Percentiles rank a stretch among this genome's conserved stretches.
Conservation (phyloP, 352 stramenopile species). For the Plasmopara muralis region DNA sequence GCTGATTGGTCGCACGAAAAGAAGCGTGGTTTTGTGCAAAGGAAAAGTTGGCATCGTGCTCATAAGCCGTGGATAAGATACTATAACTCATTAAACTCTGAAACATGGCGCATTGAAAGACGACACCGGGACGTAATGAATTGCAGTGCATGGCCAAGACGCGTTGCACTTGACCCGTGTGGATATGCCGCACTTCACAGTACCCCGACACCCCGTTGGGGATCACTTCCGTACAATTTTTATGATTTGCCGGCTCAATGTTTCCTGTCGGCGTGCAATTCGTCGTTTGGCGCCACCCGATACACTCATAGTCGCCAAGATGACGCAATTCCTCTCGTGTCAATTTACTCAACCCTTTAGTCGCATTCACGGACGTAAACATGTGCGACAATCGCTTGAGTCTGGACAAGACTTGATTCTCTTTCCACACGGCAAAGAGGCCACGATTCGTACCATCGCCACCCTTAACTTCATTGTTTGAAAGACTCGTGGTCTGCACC, state of each 20-base stretch:
- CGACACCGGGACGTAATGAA: conserved; percentile 36
- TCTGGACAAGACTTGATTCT: conserved; percentile 35
- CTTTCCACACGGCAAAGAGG: conserved; percentile 34
- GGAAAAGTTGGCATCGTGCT: conserved; percentile 40
- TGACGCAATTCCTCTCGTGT: conserved; percentile 22
- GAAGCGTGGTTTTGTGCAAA: conserved; percentile 21
- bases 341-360: conserved; percentile 16
- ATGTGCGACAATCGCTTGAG: conserved; percentile 35
- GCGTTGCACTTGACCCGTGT: conserved; percentile 28
- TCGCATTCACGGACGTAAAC: conserved; percentile 27
- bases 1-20: conserved; percentile 21
- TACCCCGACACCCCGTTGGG: conserved; percentile 42
- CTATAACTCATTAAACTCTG: conserved; percentile 49
- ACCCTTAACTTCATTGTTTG: conserved; percentile 37
- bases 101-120: conserved; percentile 54
- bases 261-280: conserved; percentile 40
- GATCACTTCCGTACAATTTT: conserved; percentile 33
- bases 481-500: conserved; percentile 37
- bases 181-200: conserved; percentile 46
- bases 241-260: conserved; percentile 32
- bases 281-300: conserved; percentile 46
- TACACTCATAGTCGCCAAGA: conserved; percentile 48
- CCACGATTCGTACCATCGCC: conserved; percentile 16
- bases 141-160: conserved; percentile 65
- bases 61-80: conserved; percentile 44